Evolutionary conservation across 192 early-diverging fungal genomes (phyloP), one percentile per base, ranked within the genome.

Genomic region (Coemansia furcata): DNA sequence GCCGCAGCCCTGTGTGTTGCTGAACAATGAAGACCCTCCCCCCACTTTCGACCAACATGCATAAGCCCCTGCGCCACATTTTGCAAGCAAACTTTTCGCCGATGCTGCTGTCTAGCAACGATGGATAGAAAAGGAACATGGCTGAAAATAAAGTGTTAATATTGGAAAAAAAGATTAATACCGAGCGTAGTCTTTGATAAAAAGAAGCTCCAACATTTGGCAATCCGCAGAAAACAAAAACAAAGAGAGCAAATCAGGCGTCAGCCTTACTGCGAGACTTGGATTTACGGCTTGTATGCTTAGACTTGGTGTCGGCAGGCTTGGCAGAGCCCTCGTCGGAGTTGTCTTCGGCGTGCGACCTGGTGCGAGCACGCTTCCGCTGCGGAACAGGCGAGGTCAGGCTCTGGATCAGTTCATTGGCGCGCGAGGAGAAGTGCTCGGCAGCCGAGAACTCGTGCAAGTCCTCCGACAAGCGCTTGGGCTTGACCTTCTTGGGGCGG

Each of bases 341-440:
- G 33, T 80, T 69, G 17, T 81, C 79, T 11, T 76, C 79, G 17
- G 62, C 67, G 21, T 52, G 79, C 14, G 74, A 67, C 65, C 70
- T 44, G 21, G 71, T 67, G 61, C 67, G 73, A 9, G 63, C 61
- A 50, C 79, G 79, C 47, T 76, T 81, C 44, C 65, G 75, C 37
- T 61, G 43, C 12, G 69, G 73, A 37, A 72, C 23, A 9, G 79
- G 79, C 52, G 79, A 81, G 7, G 79, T 81, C 35, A 81, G 68
- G 68, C 79, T 75, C 65, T 76, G 65, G 42, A 81, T 72, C 26
- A 81, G 63, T 65, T 81, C 79, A 46, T 68, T 65, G 3, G 70
- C 66, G 17, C 62, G 73, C 52, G 79, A 81, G 35, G 79, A 81
- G 60, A 81, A 81, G 47, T 68, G 63, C 32, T 65, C 67, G 26